These are phyloP conservation scores for Beauveria scarabaeidicola DNA, from an alignment of 2,329 filamentous ascomycete species.

Conservation along the genomic window DNA sequence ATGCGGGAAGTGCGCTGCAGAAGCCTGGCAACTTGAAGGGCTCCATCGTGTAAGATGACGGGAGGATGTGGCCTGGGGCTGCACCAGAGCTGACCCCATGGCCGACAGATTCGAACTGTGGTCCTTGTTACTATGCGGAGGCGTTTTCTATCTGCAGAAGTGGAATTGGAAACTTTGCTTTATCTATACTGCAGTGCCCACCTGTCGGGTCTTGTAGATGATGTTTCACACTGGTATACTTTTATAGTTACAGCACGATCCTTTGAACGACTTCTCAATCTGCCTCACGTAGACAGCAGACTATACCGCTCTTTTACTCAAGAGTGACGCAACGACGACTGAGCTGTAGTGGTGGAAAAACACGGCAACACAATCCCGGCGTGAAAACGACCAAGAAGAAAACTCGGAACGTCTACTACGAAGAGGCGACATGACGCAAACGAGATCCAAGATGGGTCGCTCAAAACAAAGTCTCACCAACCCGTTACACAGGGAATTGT, in stretches of 20 bases:
- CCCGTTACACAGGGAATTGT: neutral
- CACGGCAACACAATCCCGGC: neutral
- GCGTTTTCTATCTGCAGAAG: neutral
- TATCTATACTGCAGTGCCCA: constrained; percentile 7
- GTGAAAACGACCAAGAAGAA: neutral
- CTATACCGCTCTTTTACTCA: neutral
- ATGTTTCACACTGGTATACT: neutral
- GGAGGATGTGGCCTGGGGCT: neutral
- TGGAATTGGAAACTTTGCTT: neutral
- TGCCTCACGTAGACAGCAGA: neutral
- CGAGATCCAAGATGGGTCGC: constrained; percentile 1
- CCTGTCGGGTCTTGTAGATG: neutral
- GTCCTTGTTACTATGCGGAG: neutral
- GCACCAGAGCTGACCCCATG: neutral
- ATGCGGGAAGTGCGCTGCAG: neutral
- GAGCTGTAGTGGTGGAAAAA: neutral
- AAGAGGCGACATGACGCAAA: neutral
- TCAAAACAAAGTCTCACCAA: constrained; percentile 5
- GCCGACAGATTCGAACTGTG: neutral
- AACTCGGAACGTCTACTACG: neutral
- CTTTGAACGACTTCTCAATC: neutral
- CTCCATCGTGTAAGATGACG: constrained; percentile 9
- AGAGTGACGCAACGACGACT: neutral
- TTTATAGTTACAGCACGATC: neutral
- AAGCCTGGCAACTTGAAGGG: neutral